phyloP scores from a whole-genome alignment of 2,329 filamentous ascomycete species.

The Colletotrichum caudatum region DNA sequence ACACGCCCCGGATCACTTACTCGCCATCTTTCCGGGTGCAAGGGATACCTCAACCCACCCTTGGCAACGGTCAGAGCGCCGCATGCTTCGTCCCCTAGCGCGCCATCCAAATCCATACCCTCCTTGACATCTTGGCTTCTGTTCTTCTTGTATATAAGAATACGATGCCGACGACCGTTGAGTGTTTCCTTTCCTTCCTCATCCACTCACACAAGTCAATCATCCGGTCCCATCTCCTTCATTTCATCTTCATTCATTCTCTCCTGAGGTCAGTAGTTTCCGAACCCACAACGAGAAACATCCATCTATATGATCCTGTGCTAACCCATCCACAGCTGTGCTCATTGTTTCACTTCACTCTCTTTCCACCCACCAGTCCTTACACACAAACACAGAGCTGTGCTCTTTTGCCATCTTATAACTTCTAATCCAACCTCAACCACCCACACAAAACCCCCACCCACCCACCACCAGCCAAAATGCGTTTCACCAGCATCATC shows the following conservation, averaged over 20 bases:
- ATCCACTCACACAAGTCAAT: slow-evolving; percentile 48
- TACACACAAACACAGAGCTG: slow-evolving; percentile 58
- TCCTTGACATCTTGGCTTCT: slow-evolving; percentile 12
- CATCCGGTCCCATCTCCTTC: slow-evolving; percentile 49
- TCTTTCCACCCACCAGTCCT: slow-evolving; percentile 48
- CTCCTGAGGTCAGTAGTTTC: slow-evolving; percentile 57
- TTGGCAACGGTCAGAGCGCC: slow-evolving; percentile 30
- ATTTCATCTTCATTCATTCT: slow-evolving; percentile 59
- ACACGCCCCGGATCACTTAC: slow-evolving; percentile 26
- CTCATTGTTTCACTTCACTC: slow-evolving; percentile 60
- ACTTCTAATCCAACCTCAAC: slow-evolving; percentile 26
- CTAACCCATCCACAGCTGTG: slow-evolving; percentile 56
- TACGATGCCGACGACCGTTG: slow-evolving; percentile 43
- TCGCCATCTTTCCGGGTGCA: slow-evolving; percentile 23
- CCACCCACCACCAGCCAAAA: slow-evolving; percentile 53
- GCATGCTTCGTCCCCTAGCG: slow-evolving; percentile 5
- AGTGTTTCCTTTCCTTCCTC: slow-evolving; percentile 45
- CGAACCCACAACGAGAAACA: slow-evolving; percentile 9
- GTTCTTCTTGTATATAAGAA: slow-evolving; percentile 54
- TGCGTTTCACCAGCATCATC: slow-evolving; percentile 63
- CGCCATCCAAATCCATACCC: neutral
- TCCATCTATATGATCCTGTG: slow-evolving; percentile 37
- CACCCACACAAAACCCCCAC: slow-evolving; percentile 45
- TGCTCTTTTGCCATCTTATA: slow-evolving; percentile 54
- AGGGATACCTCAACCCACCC: slow-evolving; percentile 16